Evolutionary conservation across 352 stramenopile genomes (phyloP).

Genomic region (Phytophthora sp.): DNA sequence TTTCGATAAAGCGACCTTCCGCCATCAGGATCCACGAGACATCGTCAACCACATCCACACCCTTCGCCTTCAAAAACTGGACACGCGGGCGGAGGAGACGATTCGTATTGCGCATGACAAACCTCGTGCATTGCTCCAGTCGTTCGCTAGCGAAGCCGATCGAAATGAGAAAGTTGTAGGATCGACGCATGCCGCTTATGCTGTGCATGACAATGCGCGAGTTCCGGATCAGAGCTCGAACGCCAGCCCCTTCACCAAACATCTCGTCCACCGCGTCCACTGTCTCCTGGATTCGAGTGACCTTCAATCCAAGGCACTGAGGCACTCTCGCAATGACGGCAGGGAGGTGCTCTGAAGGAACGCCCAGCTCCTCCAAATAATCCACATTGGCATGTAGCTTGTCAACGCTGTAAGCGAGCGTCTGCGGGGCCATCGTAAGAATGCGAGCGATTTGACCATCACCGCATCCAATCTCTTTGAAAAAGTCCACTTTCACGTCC

Average conservation of each 20-base stretch:
- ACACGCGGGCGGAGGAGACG: constrained; percentile 52
- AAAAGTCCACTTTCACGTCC: constrained; percentile 49
- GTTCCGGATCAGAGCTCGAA: constrained; percentile 30
- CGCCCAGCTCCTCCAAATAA: constrained; percentile 37
- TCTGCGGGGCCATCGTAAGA: constrained; percentile 48
- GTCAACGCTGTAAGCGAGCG: constrained; percentile 46
- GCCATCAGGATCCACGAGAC: constrained; percentile 46
- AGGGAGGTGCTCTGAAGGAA: constrained; percentile 40
- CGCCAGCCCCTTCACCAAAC: constrained; percentile 37
- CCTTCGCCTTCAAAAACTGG: constrained; percentile 41
- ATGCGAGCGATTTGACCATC: constrained; percentile 47
- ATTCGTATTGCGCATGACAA: constrained; percentile 54
- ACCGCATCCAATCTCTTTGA: constrained; percentile 42
- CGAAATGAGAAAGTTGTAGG: constrained; percentile 47
- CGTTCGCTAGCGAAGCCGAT: constrained; percentile 43
- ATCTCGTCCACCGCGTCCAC: constrained; percentile 44
- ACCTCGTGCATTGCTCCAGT: constrained; percentile 31
- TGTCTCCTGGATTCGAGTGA: constrained; percentile 49
- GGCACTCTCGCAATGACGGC: constrained; percentile 46
- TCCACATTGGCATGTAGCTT: constrained; percentile 40
- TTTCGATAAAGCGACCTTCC: constrained; percentile 36
- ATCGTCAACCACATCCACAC: constrained; percentile 24
- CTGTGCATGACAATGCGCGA: constrained; percentile 65
- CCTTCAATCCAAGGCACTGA: constrained; percentile 45
- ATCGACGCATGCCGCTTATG: constrained; percentile 38